phyloP scores from a whole-genome alignment of 2,329 filamentous ascomycete genomes.

The Fusarium domesticum region DNA sequence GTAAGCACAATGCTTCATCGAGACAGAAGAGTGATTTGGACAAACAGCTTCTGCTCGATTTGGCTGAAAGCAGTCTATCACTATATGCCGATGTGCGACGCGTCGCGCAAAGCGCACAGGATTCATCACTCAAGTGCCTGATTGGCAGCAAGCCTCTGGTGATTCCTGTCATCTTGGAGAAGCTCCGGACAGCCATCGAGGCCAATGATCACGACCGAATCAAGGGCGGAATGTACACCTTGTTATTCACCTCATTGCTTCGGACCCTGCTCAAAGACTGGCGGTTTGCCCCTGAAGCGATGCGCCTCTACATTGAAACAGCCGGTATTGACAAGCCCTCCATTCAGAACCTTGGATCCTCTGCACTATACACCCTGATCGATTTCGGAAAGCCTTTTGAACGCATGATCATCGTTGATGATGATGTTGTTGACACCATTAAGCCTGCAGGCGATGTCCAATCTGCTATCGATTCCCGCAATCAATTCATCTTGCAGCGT shows the following conservation, averaged over 20 bases:
- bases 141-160: constrained; percentile 85
- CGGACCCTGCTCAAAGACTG: constrained; percentile 89
- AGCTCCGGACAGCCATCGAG: constrained; percentile 74
- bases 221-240: constrained; percentile 88
- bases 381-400: constrained; percentile 91
- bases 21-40: constrained; percentile 88
- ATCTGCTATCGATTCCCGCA: constrained; percentile 55
- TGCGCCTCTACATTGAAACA: constrained; percentile 85
- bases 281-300: constrained; percentile 88
- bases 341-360: constrained; percentile 82
- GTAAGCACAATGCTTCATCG: constrained; percentile 88
- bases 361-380: constrained; percentile 79
- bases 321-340: constrained; percentile 90
- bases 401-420: constrained; percentile 77
- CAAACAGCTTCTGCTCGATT: constrained; percentile 76
- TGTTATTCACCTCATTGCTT: constrained; percentile 82
- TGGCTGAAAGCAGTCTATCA: constrained; percentile 86
- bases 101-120: constrained; percentile 85
- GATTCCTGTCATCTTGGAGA: constrained; percentile 80
- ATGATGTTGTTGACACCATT: constrained; percentile 67
- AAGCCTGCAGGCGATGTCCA: constrained; percentile 64
- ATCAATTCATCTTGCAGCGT: constrained; percentile 71
- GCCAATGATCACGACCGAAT: constrained; percentile 84
- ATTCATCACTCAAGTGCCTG: constrained; percentile 88
- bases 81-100: constrained; percentile 94